These are phyloP conservation scores for Lagerstroemia speciosa DNA, from an alignment of 345 rosid species.

Conservation along the genomic window DNA sequence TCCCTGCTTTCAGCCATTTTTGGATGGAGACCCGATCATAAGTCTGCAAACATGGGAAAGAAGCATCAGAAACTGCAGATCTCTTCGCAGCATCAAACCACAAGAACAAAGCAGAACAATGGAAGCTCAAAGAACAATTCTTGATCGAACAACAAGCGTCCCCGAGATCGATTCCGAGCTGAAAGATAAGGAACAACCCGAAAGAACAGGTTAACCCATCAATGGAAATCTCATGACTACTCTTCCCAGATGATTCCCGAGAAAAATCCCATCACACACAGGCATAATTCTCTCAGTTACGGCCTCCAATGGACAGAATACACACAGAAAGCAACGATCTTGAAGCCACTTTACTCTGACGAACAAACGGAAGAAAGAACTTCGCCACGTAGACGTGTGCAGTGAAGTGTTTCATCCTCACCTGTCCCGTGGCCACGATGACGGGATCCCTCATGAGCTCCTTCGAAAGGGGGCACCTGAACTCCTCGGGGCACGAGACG, in stretches of 20 bases:
- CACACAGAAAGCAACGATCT: not conserved
- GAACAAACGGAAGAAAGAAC: not conserved
- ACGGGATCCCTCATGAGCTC: slow-evolving; percentile 95
- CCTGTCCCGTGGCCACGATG: slow-evolving; percentile 82
- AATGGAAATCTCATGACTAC: too few relatives aligned
- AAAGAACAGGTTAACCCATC: too few relatives aligned
- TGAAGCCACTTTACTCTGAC: not conserved
- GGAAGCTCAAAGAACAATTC: not conserved
- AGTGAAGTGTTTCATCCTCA: slow-evolving; percentile 13
- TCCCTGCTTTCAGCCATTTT: slow-evolving; percentile 82
- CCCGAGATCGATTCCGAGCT: too few relatives aligned
- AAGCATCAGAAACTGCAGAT: slow-evolving; percentile 7
- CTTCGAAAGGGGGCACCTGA: slow-evolving; percentile 72
- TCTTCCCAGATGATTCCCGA: too few relatives aligned
- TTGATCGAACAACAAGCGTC: not conserved
- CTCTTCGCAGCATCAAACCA: not conserved
- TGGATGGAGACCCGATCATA: slow-evolving; percentile 68
- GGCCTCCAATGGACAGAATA: not conserved
- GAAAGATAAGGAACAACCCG: too few relatives aligned
- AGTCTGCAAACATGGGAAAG: slow-evolving; percentile 43
- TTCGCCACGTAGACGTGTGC: not conserved
- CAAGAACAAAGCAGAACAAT: not conserved
- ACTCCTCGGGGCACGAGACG: slow-evolving; percentile 64
- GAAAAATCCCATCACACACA: not conserved
- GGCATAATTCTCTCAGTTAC: not conserved